Base-by-base conservation (phyloP, 805 yeast species). In the Kodamaea lidongshanica region DNA sequence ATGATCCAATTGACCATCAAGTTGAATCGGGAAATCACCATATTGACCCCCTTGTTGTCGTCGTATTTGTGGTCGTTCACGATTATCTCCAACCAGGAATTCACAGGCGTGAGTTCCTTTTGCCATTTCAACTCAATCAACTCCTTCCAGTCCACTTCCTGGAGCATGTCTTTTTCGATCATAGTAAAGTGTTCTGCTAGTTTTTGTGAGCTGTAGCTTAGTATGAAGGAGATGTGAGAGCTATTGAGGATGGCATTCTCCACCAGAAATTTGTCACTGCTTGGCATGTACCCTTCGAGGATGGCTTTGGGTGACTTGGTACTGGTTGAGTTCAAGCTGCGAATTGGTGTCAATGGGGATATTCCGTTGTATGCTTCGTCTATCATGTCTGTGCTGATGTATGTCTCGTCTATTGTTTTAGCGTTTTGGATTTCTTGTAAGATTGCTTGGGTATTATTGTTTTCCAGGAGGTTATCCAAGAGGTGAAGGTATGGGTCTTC, bases 141-240 rank as follows among this genome's bases (percentile, higher is more conserved):
- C 42, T 86, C 95, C 45, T 77, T 79, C 96, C 97, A 89, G 52
- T 89, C 96, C 22, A 92, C 70, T 46, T 86, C 95, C 30, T 74
- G 69, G 13, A 88, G 55, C 24, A 87, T 72, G 52, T 92, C 97
- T 31, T 77, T 67, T 53, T 92, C 98, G 40, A 89, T 81, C 28
- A 84, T 52, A 0, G 97, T 89, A 55, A 89, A 67, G 40, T 89
- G 96, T 40, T 77, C 72, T 5, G 94, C 87, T 17, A 92, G 56
- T 0, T 71, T 59, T 33, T 63, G 56, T 2, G 95, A 77, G 33
- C 70, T 76, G 51, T 74, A 79, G 53, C 80, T 74, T 44, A 92
- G 65, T 19, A 88, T 69, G 50, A 92, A 89, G 3, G 96, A 87
- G 6, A 82, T 71, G 52, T 92, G 98, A 15, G 70, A 59, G 4